Conservation (phyloP, 1,284 basidiomycete genomes). For the Irpex rosettiformis region DNA sequence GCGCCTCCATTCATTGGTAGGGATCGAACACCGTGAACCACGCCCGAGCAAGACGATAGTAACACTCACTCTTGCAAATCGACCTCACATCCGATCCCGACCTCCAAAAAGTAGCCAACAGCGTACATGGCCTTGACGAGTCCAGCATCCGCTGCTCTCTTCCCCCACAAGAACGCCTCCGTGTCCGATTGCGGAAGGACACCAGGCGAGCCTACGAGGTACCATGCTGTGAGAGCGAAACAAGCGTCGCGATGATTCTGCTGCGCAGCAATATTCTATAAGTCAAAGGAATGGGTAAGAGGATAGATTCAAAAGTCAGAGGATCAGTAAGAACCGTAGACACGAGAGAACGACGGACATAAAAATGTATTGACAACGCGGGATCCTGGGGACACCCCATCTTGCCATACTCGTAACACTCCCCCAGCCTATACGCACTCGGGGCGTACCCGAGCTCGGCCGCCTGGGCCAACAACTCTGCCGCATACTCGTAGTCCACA, state of each 20-base stretch:
- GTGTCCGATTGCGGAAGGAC: slow-evolving; percentile 98
- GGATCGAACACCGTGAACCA: too few relatives aligned
- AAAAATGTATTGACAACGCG: slow-evolving; percentile 97
- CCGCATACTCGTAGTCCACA: slow-evolving; percentile 93
- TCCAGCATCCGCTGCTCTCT: slow-evolving; percentile 87
- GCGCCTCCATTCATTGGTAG: too few relatives aligned
- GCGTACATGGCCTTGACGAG: slow-evolving; percentile 95
- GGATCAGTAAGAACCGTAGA: not conserved
- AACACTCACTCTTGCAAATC: slow-evolving; percentile 69
- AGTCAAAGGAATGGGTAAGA: not conserved
- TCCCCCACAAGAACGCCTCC: slow-evolving; percentile 93
- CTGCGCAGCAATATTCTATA: slow-evolving; percentile 94
- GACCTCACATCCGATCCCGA: slow-evolving; percentile 79
- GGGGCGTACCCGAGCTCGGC: slow-evolving; percentile 96
- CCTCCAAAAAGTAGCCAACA: slow-evolving; percentile 95
- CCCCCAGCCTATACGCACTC: slow-evolving; percentile 92
- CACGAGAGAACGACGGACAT: slow-evolving; percentile 55
- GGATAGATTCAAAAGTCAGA: not conserved
- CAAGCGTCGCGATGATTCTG: slow-evolving; percentile 96
- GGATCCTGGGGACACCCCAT: slow-evolving; percentile 99
- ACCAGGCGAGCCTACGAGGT: slow-evolving; percentile 96
- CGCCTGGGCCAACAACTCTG: slow-evolving; percentile 92
- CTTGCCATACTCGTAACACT: slow-evolving; percentile 99
- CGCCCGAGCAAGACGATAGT: too few relatives aligned
- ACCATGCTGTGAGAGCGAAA: slow-evolving; percentile 98